Percentiles rank a stretch among this genome's conserved stretches.
phyloP scores from a whole-genome alignment of 257 asterid species.

The Nemophila menziesii region DNA sequence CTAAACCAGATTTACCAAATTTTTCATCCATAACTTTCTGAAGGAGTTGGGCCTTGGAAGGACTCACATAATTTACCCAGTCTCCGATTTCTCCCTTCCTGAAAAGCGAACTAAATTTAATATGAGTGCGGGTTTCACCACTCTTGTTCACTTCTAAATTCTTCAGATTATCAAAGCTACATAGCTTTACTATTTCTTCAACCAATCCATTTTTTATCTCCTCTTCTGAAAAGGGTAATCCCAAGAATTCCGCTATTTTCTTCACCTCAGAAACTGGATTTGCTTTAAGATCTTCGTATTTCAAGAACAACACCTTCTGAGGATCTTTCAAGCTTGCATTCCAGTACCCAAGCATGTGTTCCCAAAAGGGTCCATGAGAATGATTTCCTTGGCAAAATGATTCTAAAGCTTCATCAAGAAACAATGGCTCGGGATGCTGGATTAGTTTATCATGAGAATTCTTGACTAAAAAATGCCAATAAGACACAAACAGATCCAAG shows the following conservation, averaged over 20 bases:
- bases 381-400: not conserved
- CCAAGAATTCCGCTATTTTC: not conserved
- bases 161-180: constrained; percentile 2
- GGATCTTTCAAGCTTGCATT: constrained; percentile 5
- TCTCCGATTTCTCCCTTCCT: not conserved
- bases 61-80: not conserved
- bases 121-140: not conserved
- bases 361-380: constrained; percentile 9
- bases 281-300: constrained; percentile 1
- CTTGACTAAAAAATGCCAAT: not conserved
- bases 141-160: constrained; percentile 1
- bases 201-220: not conserved
- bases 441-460: not conserved
- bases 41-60: not conserved
- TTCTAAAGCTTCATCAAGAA: not conserved
- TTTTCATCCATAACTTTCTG: constrained; percentile 1
- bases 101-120: not conserved
- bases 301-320: constrained; percentile 1
- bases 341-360: constrained; percentile 5
- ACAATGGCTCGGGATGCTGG: not conserved
- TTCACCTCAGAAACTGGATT: not conserved
- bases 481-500: constrained; percentile 5
- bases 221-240: not conserved
- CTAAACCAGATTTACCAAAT: not conserved
- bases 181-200: not conserved